phyloP scores from a whole-genome alignment of 345 rosid species.

The Eucalyptus pauciflora region DNA sequence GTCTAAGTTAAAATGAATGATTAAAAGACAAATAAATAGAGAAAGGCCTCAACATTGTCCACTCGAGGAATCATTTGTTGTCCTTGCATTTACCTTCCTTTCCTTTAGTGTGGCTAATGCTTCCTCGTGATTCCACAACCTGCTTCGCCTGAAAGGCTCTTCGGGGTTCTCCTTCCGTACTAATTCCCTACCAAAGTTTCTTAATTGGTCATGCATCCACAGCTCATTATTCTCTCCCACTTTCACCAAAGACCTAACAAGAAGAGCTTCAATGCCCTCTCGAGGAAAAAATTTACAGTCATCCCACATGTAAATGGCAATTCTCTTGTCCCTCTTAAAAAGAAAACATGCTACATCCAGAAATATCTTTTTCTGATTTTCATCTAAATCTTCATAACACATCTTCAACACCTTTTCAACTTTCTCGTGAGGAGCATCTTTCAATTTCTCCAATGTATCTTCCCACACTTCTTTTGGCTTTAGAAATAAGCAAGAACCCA shows the following conservation, averaged over 20 bases:
- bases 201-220: neutral
- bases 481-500: neutral
- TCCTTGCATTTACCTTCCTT: neutral
- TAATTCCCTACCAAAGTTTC: neutral
- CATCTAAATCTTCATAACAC: neutral
- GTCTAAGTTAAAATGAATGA: neutral
- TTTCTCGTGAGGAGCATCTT: neutral
- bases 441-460: neutral
- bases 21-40: neutral
- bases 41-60: rapidly evolving
- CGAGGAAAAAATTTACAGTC: neutral
- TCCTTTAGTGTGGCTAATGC: neutral
- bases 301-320: neutral
- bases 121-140: neutral
- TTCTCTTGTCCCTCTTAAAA: neutral
- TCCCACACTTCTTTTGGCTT: neutral
- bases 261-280: neutral
- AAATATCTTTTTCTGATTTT: neutral
- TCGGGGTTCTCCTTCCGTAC: neutral
- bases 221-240: neutral
- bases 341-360: conserved; percentile 7
- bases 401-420: neutral
- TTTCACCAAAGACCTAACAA: neutral
- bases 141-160: neutral
- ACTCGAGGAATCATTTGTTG: neutral